These are phyloP conservation scores for Sarcocystis neurona DNA, from an alignment of 169 alveolate species.

Conservation along the genomic window DNA sequence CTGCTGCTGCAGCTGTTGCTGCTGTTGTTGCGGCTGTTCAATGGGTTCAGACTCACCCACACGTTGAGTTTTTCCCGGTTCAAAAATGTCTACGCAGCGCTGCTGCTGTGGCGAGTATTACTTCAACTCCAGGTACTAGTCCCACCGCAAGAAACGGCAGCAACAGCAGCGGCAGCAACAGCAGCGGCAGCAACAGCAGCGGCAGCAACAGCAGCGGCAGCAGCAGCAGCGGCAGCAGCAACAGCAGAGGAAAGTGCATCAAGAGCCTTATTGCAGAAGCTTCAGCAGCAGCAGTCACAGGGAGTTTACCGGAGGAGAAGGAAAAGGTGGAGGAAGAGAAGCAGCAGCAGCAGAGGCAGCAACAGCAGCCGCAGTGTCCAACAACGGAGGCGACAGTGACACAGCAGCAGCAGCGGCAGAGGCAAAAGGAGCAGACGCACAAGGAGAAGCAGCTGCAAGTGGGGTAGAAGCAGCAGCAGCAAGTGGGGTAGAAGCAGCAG, in stretches of 20 bases:
- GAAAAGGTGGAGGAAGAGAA: too few relatives aligned
- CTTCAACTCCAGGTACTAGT: not conserved
- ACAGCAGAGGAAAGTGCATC: not conserved
- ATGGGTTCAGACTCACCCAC: not conserved
- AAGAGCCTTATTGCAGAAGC: not conserved
- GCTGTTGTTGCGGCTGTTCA: not conserved
- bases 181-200: not conserved
- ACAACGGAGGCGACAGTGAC: too few relatives aligned
- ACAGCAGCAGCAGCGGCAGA: too few relatives aligned
- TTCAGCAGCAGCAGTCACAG: not conserved
- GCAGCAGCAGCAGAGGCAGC: too few relatives aligned
- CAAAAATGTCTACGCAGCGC: not conserved
- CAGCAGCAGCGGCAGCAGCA: not conserved
- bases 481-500: too few relatives aligned
- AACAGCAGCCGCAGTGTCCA: too few relatives aligned
- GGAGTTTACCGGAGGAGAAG: too few relatives aligned
- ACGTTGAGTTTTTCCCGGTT: conserved; percentile 14
- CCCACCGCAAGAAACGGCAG: not conserved
- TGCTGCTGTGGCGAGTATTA: not conserved
- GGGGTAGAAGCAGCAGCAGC: too few relatives aligned
- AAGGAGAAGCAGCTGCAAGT: too few relatives aligned
- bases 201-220: not conserved
- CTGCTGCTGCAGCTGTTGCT: not conserved
- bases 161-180: not conserved
- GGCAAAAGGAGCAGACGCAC: too few relatives aligned